Conservation (phyloP, 768 basidiomycete genomes). For the Leccinum broughii region DNA sequence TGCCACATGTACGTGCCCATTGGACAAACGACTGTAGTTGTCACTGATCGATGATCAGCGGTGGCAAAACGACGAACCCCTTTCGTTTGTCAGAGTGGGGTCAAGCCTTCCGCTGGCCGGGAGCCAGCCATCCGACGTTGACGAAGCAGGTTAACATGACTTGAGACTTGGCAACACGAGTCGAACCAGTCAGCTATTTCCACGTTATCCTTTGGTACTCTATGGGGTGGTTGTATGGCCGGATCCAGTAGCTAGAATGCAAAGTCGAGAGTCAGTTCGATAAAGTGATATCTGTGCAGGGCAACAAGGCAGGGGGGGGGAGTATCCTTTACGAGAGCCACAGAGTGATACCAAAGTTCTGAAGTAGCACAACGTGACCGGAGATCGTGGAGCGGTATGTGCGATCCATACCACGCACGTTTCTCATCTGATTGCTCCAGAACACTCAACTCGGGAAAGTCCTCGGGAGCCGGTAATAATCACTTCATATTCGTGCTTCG, state of each 20-base stretch:
- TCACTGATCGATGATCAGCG: not conserved
- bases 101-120: not conserved
- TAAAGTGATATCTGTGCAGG: not conserved
- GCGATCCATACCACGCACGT: not conserved
- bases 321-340: not conserved
- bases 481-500: not conserved
- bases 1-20: not conserved
- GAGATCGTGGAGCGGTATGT: not conserved
- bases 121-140: not conserved
- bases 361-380: not conserved
- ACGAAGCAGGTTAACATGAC: not conserved
- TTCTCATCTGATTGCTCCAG: not conserved
- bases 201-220: not conserved
- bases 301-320: not conserved
- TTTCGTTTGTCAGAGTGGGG: not conserved
- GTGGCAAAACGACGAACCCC: not conserved
- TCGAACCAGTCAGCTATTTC: not conserved
- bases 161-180: not conserved
- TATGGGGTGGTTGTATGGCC: not conserved
- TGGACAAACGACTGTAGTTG: not conserved
- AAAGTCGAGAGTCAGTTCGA: not conserved
- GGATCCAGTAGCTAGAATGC: not conserved
- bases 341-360: not conserved
- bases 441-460: not conserved
- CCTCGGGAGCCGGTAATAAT: not conserved